Evolutionary conservation across 139 green algal genomes (phyloP).

Genomic region (Nannochloris sp.): DNA sequence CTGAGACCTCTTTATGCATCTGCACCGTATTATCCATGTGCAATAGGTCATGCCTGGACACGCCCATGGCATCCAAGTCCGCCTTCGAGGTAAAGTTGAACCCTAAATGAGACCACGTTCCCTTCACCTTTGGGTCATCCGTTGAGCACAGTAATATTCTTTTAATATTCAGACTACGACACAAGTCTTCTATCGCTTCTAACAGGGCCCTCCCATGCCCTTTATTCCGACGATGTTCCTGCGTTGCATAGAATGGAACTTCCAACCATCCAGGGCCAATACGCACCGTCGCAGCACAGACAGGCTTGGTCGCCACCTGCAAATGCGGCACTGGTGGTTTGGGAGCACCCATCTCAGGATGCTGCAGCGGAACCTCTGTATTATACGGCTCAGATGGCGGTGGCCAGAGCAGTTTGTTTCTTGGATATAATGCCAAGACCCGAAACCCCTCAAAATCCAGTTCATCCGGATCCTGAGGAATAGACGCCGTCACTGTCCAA

Average conservation of each 20-base stretch:
- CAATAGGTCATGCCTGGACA: conserved; percentile 67
- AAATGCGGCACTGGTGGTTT: conserved; percentile 27
- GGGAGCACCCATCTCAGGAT: conserved; percentile 40
- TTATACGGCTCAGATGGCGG: conserved; percentile 40
- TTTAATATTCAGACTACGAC: conserved; percentile 28
- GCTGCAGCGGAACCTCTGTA: conserved; percentile 24
- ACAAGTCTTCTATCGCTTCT: conserved; percentile 73
- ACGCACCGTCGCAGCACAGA: conserved; percentile 77
- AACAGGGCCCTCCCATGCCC: conserved; percentile 79
- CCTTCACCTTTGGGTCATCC: conserved; percentile 40
- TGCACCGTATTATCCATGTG: conserved; percentile 90
- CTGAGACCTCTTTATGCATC: conserved; percentile 73
- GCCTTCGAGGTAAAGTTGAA: conserved; percentile 60
- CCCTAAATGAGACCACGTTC: conserved; percentile 72
- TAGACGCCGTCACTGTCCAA: conserved; percentile 79
- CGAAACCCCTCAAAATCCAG: conserved; percentile 86
- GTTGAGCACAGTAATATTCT: conserved; percentile 53
- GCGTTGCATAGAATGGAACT: conserved; percentile 81
- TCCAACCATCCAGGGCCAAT: conserved; percentile 71
- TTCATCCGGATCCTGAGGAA: conserved; percentile 47
- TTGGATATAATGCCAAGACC: conserved; percentile 59
- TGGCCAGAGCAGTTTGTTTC: conserved; percentile 64
- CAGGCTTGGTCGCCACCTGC: conserved; percentile 52
- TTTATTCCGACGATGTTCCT: conserved; percentile 49
- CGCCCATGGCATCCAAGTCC: conserved; percentile 60